Base-by-base conservation (phyloP, 139 green algal genomes). In the Closterium sp. region DNA sequence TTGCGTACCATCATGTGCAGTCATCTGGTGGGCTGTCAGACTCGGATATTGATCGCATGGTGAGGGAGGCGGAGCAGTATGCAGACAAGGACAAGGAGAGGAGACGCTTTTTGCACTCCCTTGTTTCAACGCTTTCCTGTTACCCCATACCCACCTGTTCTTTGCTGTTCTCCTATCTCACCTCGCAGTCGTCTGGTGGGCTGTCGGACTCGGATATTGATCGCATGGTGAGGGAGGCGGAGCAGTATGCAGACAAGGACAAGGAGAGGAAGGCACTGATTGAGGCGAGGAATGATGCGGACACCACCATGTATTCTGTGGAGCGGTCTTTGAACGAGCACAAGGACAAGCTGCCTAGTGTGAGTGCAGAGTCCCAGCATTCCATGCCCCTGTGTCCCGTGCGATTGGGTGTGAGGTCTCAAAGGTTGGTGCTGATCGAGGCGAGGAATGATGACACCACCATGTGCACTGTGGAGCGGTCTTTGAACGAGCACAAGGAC, bases 41-140 rank as follows among this genome's bases (percentile, higher is more conserved):
- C 85, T 95, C 97, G 9, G 95, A 99, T 93, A 99, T 99, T 95
- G 92, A 99, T 94, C 92, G 97, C 90, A 99, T 99, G 98, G 97
- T 99, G 70, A 94, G 94, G 31, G 97, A 99, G 50, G 97, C 97
- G 13, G 98, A 99, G 92, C 29, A 92, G 70, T 97, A 97, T 87
- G 97, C 97, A 9, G 96, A 96, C 24, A 96, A 96, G 90, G 97
- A 99, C 96, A 98, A 98, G 96, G 92, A 97, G 95, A 95, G 97
- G 88, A 99, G 99, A 96, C 38, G 38, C 4, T 9, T 45, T 45
- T n/a, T n/a, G n/a, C n/a, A 45, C 4, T 9, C 4, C 38, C 38
- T 38, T 4, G 97, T 97, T 73, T 88, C 98, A 45, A 98, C 42
- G 5, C 42, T 62, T 5, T 62, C 42, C 42, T 5, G 7, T 62